A percentile compares a stretch with the other conserved stretches of the same genome.
Conservation (phyloP, 768 basidiomycete genomes). For the Amanita polypyramis region DNA sequence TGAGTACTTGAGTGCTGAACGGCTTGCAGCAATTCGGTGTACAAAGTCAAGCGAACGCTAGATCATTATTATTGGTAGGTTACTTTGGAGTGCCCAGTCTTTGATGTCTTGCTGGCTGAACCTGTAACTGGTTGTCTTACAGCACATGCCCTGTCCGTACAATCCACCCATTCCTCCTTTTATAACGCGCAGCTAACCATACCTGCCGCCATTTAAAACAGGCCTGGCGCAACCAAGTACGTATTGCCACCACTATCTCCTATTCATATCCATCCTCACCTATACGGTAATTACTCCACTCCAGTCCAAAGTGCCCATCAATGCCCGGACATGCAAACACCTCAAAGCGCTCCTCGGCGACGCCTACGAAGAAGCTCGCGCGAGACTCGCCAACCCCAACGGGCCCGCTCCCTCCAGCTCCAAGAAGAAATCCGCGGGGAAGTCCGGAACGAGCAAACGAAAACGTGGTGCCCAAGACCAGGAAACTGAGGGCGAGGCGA, state of each 20-base stretch:
- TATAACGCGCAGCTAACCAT: too few species aligned
- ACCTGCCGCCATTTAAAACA: not conserved
- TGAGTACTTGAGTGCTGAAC: not conserved
- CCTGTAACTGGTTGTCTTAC: not conserved
- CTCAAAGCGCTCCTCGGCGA: conserved; percentile 30
- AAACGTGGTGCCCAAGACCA: conserved; percentile 8
- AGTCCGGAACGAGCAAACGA: conserved; percentile 12
- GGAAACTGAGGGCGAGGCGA: conserved; percentile 10
- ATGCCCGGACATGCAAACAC: conserved; percentile 35
- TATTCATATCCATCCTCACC: not conserved
- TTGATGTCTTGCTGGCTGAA: not conserved
- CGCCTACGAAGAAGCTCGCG: conserved; percentile 28
- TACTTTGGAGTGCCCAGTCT: not conserved
- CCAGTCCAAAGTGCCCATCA: conserved; percentile 21
- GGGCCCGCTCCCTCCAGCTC: conserved; percentile 10
- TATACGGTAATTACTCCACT: too few species aligned
- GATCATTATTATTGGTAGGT: conserved; percentile 19
- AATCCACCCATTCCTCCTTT: not conserved
- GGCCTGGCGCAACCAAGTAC: conserved; percentile 8
- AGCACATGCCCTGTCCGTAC: conserved; percentile 9
- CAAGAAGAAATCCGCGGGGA: conserved; percentile 8
- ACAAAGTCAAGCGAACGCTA: conserved; percentile 26
- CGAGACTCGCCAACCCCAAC: conserved; percentile 23
- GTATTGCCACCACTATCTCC: not conserved
- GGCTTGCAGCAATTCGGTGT: conserved; percentile 20